Conservation (phyloP, 495 filamentous ascomycete genomes). For the Talaromyces adpressus region DNA sequence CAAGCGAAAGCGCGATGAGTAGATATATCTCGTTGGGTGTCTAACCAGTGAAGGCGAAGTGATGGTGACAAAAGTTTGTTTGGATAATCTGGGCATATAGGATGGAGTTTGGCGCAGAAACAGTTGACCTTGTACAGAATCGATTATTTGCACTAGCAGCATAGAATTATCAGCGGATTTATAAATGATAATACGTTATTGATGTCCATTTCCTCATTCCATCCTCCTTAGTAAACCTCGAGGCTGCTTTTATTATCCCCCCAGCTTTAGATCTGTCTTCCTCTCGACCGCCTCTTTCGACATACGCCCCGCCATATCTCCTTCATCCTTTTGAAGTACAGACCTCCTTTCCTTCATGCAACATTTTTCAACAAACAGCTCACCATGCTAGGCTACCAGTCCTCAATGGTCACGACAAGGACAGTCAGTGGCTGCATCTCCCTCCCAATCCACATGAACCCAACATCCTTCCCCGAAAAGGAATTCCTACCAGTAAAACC, state of each 20-base stretch:
- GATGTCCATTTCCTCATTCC: background rate
- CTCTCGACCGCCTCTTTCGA: background rate
- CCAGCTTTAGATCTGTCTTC: background rate
- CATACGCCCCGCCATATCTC: background rate
- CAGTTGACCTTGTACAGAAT: background rate
- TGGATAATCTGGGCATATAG: slow-evolving; percentile 2
- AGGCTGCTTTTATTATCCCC: too few relatives aligned
- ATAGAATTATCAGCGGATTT: background rate
- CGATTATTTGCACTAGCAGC: background rate
- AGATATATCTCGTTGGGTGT: background rate
- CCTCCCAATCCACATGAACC: background rate
- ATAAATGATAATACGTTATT: background rate
- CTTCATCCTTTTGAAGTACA: background rate
- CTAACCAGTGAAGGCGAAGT: background rate
- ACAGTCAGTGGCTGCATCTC: background rate
- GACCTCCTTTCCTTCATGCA: background rate
- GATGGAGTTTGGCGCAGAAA: slow-evolving; percentile 3
- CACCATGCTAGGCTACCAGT: background rate
- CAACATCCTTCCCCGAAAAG: background rate
- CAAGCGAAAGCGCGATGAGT: slow-evolving; percentile 35
- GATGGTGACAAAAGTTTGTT: background rate
- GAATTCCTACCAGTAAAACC: background rate
- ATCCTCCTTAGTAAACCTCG: too few relatives aligned
- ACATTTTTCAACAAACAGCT: background rate
- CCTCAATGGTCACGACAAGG: background rate